phyloP scores from a whole-genome alignment of 2,329 filamentous ascomycete genomes.

The Neurospora sp. region DNA sequence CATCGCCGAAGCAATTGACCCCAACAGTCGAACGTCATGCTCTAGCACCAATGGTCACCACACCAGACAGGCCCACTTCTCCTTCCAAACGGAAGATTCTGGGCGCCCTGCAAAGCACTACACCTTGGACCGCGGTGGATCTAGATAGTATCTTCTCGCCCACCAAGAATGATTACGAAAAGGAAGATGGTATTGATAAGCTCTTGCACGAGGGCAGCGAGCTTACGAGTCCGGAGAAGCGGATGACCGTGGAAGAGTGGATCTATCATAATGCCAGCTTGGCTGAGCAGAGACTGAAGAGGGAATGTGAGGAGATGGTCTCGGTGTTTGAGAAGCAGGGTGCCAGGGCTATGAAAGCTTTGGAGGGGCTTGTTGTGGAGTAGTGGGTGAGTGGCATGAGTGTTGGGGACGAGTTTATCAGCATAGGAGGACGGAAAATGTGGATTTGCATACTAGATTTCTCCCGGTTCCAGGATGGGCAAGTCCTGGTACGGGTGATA shows the following conservation, averaged over 20 bases:
- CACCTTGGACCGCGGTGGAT: conserved; percentile 65
- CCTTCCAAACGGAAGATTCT: conserved; percentile 54
- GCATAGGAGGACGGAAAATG: background rate
- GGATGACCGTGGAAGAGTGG: conserved; percentile 93
- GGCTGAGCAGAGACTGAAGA: conserved; percentile 69
- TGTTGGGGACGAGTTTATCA: background rate
- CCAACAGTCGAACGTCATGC: conserved; percentile 35
- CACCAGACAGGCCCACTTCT: conserved; percentile 38
- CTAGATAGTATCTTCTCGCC: conserved; percentile 60
- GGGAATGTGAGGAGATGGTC: conserved; percentile 77
- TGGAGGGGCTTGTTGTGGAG: conserved; percentile 64
- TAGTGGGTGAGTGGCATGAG: background rate
- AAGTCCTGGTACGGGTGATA: background rate
- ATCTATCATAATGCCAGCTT: conserved; percentile 70
- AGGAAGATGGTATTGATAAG: conserved; percentile 36
- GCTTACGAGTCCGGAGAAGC: conserved; percentile 67
- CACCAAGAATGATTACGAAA: conserved; percentile 29
- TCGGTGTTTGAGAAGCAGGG: conserved; percentile 77
- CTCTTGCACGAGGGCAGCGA: conserved; percentile 47
- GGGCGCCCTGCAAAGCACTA: conserved; percentile 44
- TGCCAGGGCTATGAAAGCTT: conserved; percentile 60
- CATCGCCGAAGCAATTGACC: conserved; percentile 50
- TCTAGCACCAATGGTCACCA: conserved; percentile 36
- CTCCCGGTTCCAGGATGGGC: background rate
- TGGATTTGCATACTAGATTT: background rate